Base-by-base conservation (phyloP, 257 asterid species). In the Primulina eburnea region DNA sequence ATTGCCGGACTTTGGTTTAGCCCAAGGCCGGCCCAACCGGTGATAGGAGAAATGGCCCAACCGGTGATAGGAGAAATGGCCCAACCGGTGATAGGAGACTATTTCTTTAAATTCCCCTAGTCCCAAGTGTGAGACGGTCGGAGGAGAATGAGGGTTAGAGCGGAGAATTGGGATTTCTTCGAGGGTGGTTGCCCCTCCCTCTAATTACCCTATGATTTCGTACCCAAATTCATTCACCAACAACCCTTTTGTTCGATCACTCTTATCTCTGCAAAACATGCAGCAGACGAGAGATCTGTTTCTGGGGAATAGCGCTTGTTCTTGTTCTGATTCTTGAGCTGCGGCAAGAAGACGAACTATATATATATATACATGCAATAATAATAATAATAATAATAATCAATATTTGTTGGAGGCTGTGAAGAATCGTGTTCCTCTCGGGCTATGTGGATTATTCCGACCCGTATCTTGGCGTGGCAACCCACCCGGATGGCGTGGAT, bases 391-490 rank as follows among this genome's bases (percentile, higher is more conserved):
- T 16, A 12, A 47, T 12, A 21, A 21, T 21, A 21, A 21, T 21
- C 24, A 21, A 21, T 21, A 21, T 21, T 21, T 0, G 14, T n/a
- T 29, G 17, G 76, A 34, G 76, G 82, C 82, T 64, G 71, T 78
- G 82, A 78, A 70, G 82, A 56, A 29, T 47, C 56, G 32, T 7
- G 16, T 24, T 60, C 35, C 59, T 29, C 38, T 40, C 11, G 21
- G 57, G 17, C 33, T 2, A 66, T 3, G 9, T 21, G 77, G 61
- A 66, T 47, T 29, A 16, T 24, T 2, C 6, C 17, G 60, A 70
- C 74, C 60, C 60, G 67, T 60, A 70, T 60, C 67, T 70, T 70
- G 74, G 74, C 47, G 47, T 6, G 73, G 73, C 73, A 43, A 68
- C 60, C 50, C 56, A 69, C 70, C 75, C 66, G 69, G 71, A 70